These are phyloP conservation scores for Coniella lustricola DNA, from an alignment of 2,329 filamentous ascomycete species.

Conservation along the genomic window DNA sequence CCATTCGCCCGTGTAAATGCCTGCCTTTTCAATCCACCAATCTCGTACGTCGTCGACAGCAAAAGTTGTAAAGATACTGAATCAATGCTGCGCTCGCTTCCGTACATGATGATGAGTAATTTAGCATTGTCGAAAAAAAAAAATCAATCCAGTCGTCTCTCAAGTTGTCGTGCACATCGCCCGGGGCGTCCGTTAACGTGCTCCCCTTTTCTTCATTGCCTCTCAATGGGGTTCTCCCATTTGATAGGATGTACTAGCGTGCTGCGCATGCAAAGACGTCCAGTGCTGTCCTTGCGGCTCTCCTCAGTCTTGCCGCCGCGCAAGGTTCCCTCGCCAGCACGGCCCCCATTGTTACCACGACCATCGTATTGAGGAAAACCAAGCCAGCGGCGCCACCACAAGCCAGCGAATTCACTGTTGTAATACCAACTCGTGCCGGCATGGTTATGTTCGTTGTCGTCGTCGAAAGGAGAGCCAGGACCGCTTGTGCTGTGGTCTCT, in stretches of 20 bases:
- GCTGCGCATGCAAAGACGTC: conserved; percentile 70
- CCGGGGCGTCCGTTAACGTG: no score
- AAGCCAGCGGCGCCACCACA: conserved; percentile 76
- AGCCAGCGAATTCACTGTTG: conserved; percentile 67
- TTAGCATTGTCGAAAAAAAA: no score
- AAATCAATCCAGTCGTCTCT: no score
- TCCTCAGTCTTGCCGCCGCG: conserved; percentile 48
- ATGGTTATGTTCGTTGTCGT: conserved; percentile 74
- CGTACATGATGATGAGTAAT: neutral
- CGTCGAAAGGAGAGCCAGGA: conserved; percentile 58
- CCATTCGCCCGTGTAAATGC: conserved; percentile 14
- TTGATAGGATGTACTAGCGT: conserved; percentile 82
- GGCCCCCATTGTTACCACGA: conserved; percentile 41
- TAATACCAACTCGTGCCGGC: conserved; percentile 81
- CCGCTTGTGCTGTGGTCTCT: conserved; percentile 60
- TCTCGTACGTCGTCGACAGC: no score
- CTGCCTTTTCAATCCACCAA: no score
- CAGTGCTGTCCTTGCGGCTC: conserved; percentile 36
- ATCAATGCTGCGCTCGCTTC: no score
- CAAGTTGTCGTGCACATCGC: neutral
- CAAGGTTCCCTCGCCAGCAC: conserved; percentile 38
- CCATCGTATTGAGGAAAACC: conserved; percentile 49
- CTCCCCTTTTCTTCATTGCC: conserved; percentile 1
- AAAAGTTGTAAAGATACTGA: neutral
- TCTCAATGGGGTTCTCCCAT: conserved; percentile 46